phyloP scores from a whole-genome alignment of 306 rosid species.

The Clitoria ternatea region DNA sequence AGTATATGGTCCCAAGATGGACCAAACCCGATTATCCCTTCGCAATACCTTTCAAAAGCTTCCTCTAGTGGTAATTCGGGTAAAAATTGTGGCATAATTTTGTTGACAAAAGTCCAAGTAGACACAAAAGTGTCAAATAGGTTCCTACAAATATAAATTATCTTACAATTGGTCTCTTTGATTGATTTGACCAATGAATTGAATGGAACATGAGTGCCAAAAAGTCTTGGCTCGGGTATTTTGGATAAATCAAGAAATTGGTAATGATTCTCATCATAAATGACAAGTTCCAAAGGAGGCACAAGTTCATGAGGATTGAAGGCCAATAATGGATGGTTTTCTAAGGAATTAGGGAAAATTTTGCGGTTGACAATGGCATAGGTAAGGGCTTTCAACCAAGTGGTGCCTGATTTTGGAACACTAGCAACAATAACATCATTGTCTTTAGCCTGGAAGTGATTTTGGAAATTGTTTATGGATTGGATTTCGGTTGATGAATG shows the following conservation, averaged over 20 bases:
- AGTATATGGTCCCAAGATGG: not conserved
- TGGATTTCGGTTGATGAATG: not conserved
- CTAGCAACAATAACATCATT: not conserved
- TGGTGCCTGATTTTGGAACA: constrained; percentile 1
- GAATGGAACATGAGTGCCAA: not conserved
- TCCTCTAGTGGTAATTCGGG: not conserved
- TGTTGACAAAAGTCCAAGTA: not conserved
- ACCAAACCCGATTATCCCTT: not conserved
- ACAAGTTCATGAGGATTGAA: not conserved
- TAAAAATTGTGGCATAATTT: not conserved
- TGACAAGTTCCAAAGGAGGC: not conserved
- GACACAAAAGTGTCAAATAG: not conserved
- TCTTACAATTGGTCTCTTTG: not conserved
- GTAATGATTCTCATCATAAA: not conserved
- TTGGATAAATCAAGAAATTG: not conserved
- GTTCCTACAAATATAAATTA: not conserved
- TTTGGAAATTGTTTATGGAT: not conserved
- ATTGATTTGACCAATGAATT: not conserved
- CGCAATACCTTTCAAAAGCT: not conserved
- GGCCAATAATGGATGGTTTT: not conserved
- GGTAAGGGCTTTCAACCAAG: not conserved
- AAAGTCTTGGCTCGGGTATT: not conserved
- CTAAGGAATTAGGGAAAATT: not conserved
- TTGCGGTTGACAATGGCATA: not conserved
- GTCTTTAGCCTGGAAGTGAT: not conserved